Percentiles rank a stretch among this genome's conserved stretches.
These are phyloP conservation scores for Aspergillus neotritici DNA, from an alignment of 2,329 filamentous ascomycete species.

Conservation along the genomic window DNA sequence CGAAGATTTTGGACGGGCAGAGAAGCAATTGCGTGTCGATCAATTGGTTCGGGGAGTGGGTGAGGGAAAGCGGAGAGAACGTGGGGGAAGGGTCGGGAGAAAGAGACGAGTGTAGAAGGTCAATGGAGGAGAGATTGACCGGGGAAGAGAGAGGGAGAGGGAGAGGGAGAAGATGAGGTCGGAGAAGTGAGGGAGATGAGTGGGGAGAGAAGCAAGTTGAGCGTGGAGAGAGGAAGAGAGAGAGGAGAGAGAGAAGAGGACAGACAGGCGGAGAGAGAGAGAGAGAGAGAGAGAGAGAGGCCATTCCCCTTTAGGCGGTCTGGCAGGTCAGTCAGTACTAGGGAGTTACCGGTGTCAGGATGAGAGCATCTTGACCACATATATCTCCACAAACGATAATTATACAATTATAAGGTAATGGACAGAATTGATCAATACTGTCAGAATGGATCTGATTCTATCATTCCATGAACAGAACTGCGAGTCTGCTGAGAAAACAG, in stretches of 20 bases:
- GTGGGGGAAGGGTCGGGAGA: slow-evolving; percentile 13
- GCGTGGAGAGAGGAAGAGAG: slow-evolving; percentile 4
- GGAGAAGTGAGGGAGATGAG: slow-evolving; percentile 8
- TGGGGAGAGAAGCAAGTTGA: slow-evolving; percentile 15
- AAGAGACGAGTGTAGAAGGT: slow-evolving; percentile 3
- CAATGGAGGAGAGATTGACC: slow-evolving; percentile 9
- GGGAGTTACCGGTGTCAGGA: too few relatives aligned
- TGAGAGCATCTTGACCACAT: too few relatives aligned
- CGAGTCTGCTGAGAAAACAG: too few relatives aligned
- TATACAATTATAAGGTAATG: too few relatives aligned
- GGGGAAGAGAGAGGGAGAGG: slow-evolving; percentile 5
- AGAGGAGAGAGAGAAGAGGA: slow-evolving; percentile 13
- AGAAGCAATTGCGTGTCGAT: too few relatives aligned
- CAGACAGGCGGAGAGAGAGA: slow-evolving; percentile 13
- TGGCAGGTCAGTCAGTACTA: too few relatives aligned
- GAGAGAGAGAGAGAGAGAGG: slow-evolving; percentile 9
- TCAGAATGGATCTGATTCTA: too few relatives aligned
- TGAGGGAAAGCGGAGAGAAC: slow-evolving; percentile 9
- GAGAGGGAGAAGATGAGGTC: slow-evolving; percentile 9
- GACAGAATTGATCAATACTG: too few relatives aligned
- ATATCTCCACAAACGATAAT: too few relatives aligned
- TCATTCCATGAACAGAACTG: too few relatives aligned
- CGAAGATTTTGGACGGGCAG: too few relatives aligned
- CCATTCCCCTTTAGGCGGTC: slow-evolving; percentile 11
- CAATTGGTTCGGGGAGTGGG: too few relatives aligned